Conservation (phyloP, 1,139 yeast species). For the Suhomyces anneliseae region DNA sequence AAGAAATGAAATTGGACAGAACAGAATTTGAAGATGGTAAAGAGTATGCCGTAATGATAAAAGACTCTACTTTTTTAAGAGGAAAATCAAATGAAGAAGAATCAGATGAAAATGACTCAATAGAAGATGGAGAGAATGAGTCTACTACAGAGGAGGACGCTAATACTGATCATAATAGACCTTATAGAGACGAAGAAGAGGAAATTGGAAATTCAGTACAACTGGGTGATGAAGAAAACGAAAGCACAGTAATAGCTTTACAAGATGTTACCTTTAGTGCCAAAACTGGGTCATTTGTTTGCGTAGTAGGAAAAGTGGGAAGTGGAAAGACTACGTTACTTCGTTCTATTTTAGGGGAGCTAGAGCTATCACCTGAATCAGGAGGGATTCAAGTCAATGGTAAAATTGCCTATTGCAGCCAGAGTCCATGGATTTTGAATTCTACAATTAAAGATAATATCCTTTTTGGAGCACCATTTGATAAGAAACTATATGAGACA, state of each 20-base stretch:
- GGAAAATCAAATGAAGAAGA: slow-evolving; percentile 8
- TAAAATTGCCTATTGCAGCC: slow-evolving; percentile 23
- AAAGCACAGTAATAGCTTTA: slow-evolving; percentile 40
- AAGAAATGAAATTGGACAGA: slow-evolving; percentile 18
- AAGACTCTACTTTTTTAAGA: slow-evolving; percentile 26
- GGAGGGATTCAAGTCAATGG: slow-evolving; percentile 15
- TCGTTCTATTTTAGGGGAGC: slow-evolving; percentile 60
- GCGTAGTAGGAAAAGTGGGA: slow-evolving; percentile 81
- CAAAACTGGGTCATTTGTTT: slow-evolving; percentile 59
- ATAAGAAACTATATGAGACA: slow-evolving; percentile 26
- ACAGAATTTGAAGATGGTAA: slow-evolving; percentile 1
- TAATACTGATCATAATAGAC: too few species aligned
- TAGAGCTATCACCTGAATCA: slow-evolving; percentile 16
- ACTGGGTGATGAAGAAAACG: not conserved
- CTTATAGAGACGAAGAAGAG: slow-evolving; percentile 17
- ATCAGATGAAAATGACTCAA: not conserved
- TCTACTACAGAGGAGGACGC: too few species aligned
- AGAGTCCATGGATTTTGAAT: slow-evolving; percentile 41
- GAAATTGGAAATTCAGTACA: slow-evolving; percentile 18
- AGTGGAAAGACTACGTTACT: slow-evolving; percentile 73
- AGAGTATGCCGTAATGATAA: slow-evolving; percentile 15
- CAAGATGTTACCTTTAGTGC: slow-evolving; percentile 52
- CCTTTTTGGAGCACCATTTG: slow-evolving; percentile 36
- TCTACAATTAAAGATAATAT: slow-evolving; percentile 40
- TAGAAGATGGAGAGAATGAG: too few species aligned